Evolutionary conservation across 768 basidiomycete genomes (phyloP), one percentile per base, ranked within the genome.

Genomic region (Lactifluus volemus): DNA sequence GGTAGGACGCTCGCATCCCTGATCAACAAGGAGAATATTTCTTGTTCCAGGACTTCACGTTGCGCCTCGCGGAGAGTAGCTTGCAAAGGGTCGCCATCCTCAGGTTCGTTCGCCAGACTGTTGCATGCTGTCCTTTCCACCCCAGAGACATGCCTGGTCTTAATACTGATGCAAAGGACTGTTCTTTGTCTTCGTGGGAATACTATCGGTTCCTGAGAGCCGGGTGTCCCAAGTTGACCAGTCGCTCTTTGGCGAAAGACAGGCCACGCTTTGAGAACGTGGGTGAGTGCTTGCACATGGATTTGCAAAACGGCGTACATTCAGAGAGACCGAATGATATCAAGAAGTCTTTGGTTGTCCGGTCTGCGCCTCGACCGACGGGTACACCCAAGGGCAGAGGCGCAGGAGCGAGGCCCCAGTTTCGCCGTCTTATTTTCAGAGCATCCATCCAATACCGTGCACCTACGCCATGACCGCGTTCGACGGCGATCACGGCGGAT

Each of bases 401-500:
- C 9, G 89, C 87, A 36, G 89, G 88, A 47, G 86, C 81, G 38
- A 93, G 73, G 14, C 86, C 80, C 91, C 91, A 93, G 66, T 93
- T 92, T 8, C 79, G 83, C 67, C 81, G 74, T 63, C 91, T 76
- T 49, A 89, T 84, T 69, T 82, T 86, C 49, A 93, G 76, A 4
- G 91, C 91, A 69, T 92, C 83, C 7, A 84, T 77, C 91, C 91
- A 93, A 66, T 92, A 92, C 61, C 77, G 82, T 68, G 91, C 88
- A 45, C 84, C 81, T 52, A 79, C 76, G 9, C 80, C 65, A 44
- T 84, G 76, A 21, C 81, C 77, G 52, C 81, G 75, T 67, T 90
- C 88, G 74, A 91, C 82, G 55, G 81, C 80, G 57, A 81, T 78
- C 3, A 88, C 85, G 4, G 88, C 88, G 36, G 76, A 70, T 67